These are phyloP conservation scores for Mycena polygramma DNA, from an alignment of 768 basidiomycete species.

Conservation along the genomic window DNA sequence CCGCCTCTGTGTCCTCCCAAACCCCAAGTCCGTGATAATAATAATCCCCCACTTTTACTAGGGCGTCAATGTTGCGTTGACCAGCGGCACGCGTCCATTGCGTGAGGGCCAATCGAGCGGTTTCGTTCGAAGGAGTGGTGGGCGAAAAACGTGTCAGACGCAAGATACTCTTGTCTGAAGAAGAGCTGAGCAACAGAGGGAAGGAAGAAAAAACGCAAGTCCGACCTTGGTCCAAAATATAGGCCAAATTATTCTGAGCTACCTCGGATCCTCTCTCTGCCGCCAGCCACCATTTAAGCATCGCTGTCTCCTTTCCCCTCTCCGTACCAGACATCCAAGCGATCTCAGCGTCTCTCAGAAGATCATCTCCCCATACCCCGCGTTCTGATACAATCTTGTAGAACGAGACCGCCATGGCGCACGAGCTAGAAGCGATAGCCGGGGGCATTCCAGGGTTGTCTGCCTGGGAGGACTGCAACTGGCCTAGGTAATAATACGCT, in stretches of 20 bases:
- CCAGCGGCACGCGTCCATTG: slow-evolving; percentile 96
- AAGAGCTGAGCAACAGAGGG: slow-evolving; percentile 4
- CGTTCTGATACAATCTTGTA: slow-evolving; percentile 94
- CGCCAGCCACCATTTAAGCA: slow-evolving; percentile 95
- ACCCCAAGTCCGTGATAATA: slow-evolving; percentile 94
- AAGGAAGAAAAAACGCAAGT: not conserved
- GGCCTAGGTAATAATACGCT: slow-evolving; percentile 93
- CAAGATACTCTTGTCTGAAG: slow-evolving; percentile 76
- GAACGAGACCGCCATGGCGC: slow-evolving; percentile 92
- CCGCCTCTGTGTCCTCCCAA: slow-evolving; percentile 70
- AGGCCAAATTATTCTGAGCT: slow-evolving; percentile 96
- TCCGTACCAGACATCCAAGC: slow-evolving; percentile 80
- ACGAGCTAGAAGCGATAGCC: slow-evolving; percentile 76
- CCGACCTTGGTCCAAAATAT: slow-evolving; percentile 90
- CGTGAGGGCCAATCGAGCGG: slow-evolving; percentile 85
- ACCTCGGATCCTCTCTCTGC: slow-evolving; percentile 93
- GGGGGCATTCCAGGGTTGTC: slow-evolving; percentile 56
- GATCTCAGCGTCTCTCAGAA: slow-evolving; percentile 83
- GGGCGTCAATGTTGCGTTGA: slow-evolving; percentile 95
- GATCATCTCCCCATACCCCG: slow-evolving; percentile 88
- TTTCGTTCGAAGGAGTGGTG: slow-evolving; percentile 82
- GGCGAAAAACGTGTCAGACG: slow-evolving; percentile 78
- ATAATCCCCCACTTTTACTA: slow-evolving; percentile 98
- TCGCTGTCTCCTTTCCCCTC: slow-evolving; percentile 83
- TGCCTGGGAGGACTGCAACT: slow-evolving; percentile 77